Evolutionary conservation across 164 flowering plant genomes (phyloP).

Genomic region (Cinnamomum chago): DNA sequence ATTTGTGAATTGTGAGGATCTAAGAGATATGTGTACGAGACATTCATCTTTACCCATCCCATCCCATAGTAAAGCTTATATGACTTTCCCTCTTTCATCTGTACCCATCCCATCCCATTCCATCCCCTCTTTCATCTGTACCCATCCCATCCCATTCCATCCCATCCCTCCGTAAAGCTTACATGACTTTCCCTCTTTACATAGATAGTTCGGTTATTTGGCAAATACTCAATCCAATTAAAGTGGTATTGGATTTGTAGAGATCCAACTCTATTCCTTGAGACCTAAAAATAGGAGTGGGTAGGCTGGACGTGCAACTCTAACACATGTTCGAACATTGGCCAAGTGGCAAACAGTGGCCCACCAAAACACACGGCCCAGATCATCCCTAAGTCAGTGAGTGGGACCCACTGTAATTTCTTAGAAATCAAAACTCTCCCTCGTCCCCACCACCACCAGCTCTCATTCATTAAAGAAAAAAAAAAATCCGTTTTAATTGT

Average conservation of each 20-base stretch:
- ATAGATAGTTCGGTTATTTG: too few species aligned
- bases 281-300: not conserved
- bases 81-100: too few species aligned
- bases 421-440: not conserved
- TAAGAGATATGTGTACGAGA: too few species aligned
- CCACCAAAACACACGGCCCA: not conserved
- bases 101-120: too few species aligned
- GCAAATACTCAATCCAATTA: not conserved
- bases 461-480: not conserved
- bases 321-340: not conserved
- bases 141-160: too few species aligned
- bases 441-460: not conserved
- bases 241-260: not conserved
- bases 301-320: not conserved
- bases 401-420: not conserved
- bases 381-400: not conserved
- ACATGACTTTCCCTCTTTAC: too few species aligned
- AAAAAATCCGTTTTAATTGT: not conserved
- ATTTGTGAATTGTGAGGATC: too few species aligned
- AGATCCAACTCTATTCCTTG: too few species aligned
- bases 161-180: too few species aligned
- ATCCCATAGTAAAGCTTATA: too few species aligned
- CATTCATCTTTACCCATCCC: too few species aligned
- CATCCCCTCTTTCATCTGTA: too few species aligned
- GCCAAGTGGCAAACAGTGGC: not conserved